Conservation (phyloP, 805 yeast species). For the Starmerella sirachaensis region DNA sequence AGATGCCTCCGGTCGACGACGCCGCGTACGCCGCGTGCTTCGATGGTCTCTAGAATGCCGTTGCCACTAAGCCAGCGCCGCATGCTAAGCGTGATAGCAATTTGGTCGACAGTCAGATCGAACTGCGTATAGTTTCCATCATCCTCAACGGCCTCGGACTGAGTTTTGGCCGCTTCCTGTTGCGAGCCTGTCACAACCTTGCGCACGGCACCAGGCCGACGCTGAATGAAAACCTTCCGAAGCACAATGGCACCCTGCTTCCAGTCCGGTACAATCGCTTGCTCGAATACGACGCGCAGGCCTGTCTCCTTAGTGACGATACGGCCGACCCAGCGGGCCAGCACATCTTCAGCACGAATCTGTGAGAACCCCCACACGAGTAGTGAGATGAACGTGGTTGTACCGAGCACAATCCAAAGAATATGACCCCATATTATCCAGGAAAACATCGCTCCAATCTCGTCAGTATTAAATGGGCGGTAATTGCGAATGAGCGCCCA, state of each 20-base stretch:
- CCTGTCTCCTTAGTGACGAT: constrained; percentile 73
- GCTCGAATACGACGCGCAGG: constrained; percentile 74
- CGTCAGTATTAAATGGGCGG: constrained; percentile 86
- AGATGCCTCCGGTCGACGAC: constrained; percentile 86
- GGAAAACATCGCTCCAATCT: constrained; percentile 75
- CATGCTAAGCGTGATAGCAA: constrained; percentile 67
- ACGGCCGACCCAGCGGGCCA: constrained; percentile 73
- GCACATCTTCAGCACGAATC: constrained; percentile 75
- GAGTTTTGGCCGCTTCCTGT: constrained; percentile 53
- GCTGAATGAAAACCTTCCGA: constrained; percentile 72
- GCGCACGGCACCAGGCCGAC: constrained; percentile 53
- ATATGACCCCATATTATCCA: constrained; percentile 88
- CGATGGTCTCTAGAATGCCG: constrained; percentile 73
- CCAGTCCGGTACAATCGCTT: constrained; percentile 93
- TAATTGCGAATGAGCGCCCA: constrained; percentile 68
- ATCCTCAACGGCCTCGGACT: constrained; percentile 30
- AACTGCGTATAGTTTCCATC: constrained; percentile 96
- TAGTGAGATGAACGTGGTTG: constrained; percentile 83
- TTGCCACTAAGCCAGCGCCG: constrained; percentile 80
- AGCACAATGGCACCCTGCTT: constrained; percentile 73
- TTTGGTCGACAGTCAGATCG: constrained; percentile 78
- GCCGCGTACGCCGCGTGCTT: constrained; percentile 78
- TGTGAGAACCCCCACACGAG: constrained; percentile 68
- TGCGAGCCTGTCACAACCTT: constrained; percentile 62
- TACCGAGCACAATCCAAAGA: constrained; percentile 64